Evolutionary conservation across 139 green algal species (phyloP).

Genomic region (Pleodorina starrii): DNA sequence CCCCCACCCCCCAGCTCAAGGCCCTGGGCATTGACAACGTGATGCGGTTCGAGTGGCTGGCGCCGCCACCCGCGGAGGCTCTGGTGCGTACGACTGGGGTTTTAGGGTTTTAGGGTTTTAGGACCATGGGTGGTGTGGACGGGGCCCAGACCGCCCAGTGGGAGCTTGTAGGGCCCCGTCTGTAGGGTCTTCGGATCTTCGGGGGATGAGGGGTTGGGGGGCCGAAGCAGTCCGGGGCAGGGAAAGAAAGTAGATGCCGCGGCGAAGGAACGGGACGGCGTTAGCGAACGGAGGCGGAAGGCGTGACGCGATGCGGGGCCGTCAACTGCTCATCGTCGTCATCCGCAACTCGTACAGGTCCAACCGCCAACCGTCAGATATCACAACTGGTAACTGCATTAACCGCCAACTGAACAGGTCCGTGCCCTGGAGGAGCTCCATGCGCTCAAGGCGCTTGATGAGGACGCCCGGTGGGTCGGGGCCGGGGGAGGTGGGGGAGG

Average conservation of each 20-base stretch:
- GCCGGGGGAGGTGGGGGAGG: background rate
- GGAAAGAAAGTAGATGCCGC: no score
- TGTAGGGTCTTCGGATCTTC: no score
- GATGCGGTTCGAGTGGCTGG: conserved; percentile 93
- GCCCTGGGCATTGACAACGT: conserved; percentile 93
- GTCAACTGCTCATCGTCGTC: no score
- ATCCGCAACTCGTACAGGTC: background rate
- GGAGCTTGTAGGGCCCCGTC: no score
- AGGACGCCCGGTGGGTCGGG: conserved; percentile 75
- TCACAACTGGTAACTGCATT: background rate
- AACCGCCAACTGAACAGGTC: background rate
- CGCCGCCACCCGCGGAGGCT: conserved; percentile 88
- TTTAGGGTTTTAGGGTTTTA: background rate
- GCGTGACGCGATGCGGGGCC: no score
- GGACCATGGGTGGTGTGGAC: background rate
- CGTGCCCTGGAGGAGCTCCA: conserved; percentile 91
- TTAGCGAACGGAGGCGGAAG: no score
- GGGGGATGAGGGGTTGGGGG: no score
- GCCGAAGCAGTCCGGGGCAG: no score
- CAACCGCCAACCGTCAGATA: background rate
- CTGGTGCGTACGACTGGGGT: conserved; percentile 65
- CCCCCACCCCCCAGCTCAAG: conserved; percentile 65
- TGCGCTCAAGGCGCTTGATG: conserved; percentile 90
- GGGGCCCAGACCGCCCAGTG: no score
- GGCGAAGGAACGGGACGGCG: no score